These are phyloP conservation scores for Bipolaris victoriae DNA, from an alignment of 2,329 filamentous ascomycete genomes.

Conservation along the genomic window DNA sequence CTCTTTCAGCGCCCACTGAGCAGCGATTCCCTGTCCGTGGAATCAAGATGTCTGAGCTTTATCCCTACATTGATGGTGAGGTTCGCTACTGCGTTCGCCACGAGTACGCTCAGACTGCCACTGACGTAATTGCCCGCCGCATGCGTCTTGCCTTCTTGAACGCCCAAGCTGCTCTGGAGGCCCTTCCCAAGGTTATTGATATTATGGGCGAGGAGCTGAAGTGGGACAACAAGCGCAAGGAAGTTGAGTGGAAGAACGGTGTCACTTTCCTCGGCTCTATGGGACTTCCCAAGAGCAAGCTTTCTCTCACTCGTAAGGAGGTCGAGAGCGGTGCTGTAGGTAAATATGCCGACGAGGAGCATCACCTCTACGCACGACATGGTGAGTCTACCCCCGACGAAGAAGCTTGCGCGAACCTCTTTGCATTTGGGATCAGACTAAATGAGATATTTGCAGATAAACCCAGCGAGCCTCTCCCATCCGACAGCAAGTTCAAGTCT, in stretches of 20 bases:
- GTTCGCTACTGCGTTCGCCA: conserved; percentile 85
- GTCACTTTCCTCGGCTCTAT: conserved; percentile 65
- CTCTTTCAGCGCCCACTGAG: conserved; percentile 77
- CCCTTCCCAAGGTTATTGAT: conserved; percentile 83
- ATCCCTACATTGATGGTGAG: conserved; percentile 92
- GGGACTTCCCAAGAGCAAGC: conserved; percentile 65
- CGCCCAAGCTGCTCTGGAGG: conserved; percentile 86
- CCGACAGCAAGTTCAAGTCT: conserved; percentile 54
- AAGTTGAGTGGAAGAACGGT: conserved; percentile 79
- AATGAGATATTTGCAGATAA: conserved; percentile 52
- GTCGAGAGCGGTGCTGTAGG: conserved; percentile 61
- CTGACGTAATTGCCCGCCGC: conserved; percentile 84
- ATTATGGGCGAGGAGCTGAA: conserved; percentile 84
- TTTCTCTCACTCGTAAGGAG: conserved; percentile 61
- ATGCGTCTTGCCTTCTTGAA: conserved; percentile 90
- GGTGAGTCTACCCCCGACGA: conserved; percentile 46
- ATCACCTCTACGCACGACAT: conserved; percentile 57
- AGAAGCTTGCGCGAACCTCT: conserved; percentile 27
- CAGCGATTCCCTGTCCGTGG: conserved; percentile 83
- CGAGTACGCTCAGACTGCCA: conserved; percentile 90
- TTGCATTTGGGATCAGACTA: conserved; percentile 31
- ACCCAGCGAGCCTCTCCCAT: conserved; percentile 60
- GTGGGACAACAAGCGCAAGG: conserved; percentile 76
- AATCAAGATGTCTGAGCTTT: conserved; percentile 77
- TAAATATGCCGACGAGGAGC: conserved; percentile 56